Percentiles rank a stretch among this genome's conserved stretches.
These are phyloP conservation scores for Chrysopogon serrulatus DNA, from an alignment of 176 grass and related monocot genomes.

Conservation along the genomic window DNA sequence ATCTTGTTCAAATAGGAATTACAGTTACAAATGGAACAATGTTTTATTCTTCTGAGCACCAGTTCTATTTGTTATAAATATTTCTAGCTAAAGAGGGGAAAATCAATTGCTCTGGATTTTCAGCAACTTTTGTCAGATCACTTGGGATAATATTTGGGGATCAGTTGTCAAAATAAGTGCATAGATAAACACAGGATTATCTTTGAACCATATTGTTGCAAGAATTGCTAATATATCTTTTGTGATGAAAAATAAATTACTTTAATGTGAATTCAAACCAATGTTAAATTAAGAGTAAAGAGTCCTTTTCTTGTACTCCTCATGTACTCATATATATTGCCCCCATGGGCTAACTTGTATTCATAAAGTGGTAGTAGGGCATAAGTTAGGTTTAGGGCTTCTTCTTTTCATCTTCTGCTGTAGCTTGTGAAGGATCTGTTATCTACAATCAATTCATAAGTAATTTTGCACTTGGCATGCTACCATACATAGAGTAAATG, in stretches of 20 bases:
- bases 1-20: neutral
- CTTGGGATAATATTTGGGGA: neutral
- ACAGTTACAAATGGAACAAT: neutral
- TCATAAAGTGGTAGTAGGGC: neutral
- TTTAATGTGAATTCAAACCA: neutral
- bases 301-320: constrained; percentile 8
- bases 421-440: neutral
- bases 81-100: neutral
- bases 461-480: neutral
- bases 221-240: neutral
- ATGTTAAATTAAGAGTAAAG: neutral
- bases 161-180: neutral
- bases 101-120: neutral
- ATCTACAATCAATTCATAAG: neutral
- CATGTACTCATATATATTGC: neutral
- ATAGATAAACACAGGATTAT: neutral
- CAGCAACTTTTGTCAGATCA: neutral
- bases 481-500: neutral
- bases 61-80: neutral
- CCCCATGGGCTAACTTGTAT: neutral
- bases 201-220: neutral
- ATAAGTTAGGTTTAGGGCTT: neutral
- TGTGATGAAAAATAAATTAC: neutral
- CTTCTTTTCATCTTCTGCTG: neutral
- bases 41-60: neutral